Base-by-base conservation (phyloP, 306 rosid species). In the Hippophae rhamnoides region DNA sequence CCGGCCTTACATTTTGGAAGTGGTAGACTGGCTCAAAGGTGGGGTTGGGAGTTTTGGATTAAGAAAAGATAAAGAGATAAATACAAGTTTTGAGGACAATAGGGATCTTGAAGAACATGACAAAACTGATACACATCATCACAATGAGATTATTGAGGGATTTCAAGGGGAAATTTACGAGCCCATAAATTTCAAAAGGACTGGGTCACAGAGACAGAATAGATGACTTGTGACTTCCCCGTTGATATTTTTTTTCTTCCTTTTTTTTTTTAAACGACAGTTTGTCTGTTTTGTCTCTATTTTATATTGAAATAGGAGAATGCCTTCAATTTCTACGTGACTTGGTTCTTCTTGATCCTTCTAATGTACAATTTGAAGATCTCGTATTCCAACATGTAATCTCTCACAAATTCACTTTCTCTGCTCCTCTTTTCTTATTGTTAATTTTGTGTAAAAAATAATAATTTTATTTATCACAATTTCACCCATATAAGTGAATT, bases 1-100 rank as follows among this genome's bases (percentile, higher is more conserved):
- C 63, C 53, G 83, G 52, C 94, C 96, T 0, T 77, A 67, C 52
- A 85, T 89, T 90, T 57, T 9, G 9, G 74, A 81, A 45, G 86
- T 89, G 41, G 86, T 71, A 58, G 78, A 72, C 14, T 81, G 80
- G 90, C 86, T 89, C 5, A 83, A 77, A 45, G 41, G 38, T 27
- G 41, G 38, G 13, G 73, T 57, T 10, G 45, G 52, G 2, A 56
- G 54, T 46, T 71, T 56, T 7, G 54, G 55, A 3, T 58, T 57
- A 23, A 62, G 50, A 59, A 67, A 54, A 64, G 38, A 31, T 31
- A 71, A 61, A 12, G 25, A 67, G 14, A 69, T 63, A 58, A 60
- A 57, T 7, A 42, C 63, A 31, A 27, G 7, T 61, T 13, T 70
- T 13, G 55, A 58, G 7, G 58, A 76, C 53, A 71, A 23, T 3